phyloP scores from a whole-genome alignment of 2,329 filamentous ascomycete species.

The Metarhizium humberi region DNA sequence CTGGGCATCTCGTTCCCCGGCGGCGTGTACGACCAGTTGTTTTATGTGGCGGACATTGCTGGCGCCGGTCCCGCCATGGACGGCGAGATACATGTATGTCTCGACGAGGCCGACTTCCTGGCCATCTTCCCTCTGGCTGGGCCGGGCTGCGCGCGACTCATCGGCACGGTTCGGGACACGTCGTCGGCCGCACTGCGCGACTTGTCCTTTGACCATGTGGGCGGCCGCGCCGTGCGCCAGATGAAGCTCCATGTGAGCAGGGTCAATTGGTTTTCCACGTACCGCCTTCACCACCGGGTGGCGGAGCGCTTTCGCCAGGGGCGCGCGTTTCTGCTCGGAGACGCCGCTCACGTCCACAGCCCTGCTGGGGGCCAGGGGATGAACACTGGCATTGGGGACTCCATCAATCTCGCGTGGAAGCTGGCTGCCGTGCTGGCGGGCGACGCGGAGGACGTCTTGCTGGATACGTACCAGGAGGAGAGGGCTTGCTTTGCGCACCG shows the following conservation, averaged over 20 bases:
- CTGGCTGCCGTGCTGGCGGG: background rate
- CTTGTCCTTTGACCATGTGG: background rate
- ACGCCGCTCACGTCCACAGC: background rate
- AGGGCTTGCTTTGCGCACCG: background rate
- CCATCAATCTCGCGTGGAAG: background rate
- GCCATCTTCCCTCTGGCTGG: constrained; percentile 1
- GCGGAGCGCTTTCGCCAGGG: background rate
- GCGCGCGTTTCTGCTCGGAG: background rate
- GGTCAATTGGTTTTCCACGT: constrained; percentile 1
- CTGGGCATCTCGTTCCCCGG: background rate
- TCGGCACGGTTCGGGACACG: background rate
- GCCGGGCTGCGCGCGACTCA: background rate
- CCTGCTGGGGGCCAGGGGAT: background rate
- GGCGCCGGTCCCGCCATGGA: background rate
- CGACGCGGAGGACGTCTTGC: background rate
- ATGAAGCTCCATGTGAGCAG: background rate
- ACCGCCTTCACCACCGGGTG: constrained; percentile 2
- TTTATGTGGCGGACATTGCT: constrained; percentile 1
- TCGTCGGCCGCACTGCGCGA: background rate
- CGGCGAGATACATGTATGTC: constrained; percentile 1
- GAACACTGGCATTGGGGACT: background rate
- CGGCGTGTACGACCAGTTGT: constrained; percentile 1
- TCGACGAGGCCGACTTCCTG: constrained; percentile 1
- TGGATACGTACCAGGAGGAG: constrained; percentile 1
- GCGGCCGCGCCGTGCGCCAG: background rate